Percentiles rank a stretch among this genome's conserved stretches.
Conservation (phyloP, 257 asterid genomes). For the Petrea volubilis region DNA sequence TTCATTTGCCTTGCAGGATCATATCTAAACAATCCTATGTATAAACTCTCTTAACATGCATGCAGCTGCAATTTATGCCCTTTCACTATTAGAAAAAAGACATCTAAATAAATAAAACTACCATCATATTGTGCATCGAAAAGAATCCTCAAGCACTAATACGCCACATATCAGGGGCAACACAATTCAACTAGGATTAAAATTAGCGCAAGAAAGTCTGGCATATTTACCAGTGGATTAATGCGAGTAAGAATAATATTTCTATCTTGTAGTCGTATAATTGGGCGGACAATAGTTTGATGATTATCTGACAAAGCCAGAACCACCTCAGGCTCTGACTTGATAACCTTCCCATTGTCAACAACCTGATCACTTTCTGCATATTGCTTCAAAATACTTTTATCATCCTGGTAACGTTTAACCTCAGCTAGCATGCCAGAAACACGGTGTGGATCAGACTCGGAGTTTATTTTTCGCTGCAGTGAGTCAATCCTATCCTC, state of each 20-base stretch:
- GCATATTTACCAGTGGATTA: conserved; percentile 54
- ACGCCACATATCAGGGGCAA: neutral
- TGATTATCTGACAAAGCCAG: conserved; percentile 68
- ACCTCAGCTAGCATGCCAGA: conserved; percentile 66
- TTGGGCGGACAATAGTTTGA: conserved; percentile 67
- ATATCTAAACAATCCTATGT: too few species aligned
- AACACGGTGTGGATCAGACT: conserved; percentile 65
- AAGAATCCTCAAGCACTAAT: neutral
- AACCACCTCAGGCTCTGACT: conserved; percentile 67
- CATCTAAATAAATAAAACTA: neutral
- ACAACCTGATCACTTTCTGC: conserved; percentile 71
- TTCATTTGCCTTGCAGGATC: too few species aligned
- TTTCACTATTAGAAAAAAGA: conserved; percentile 21
- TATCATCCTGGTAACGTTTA: conserved; percentile 76
- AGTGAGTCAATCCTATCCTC: conserved; percentile 72
- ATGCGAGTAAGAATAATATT: conserved; percentile 75
- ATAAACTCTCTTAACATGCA: neutral
- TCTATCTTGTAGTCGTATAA: conserved; percentile 65
- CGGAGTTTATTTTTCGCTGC: conserved; percentile 61
- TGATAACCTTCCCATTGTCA: conserved; percentile 64
- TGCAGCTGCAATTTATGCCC: neutral
- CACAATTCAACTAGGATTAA: neutral
- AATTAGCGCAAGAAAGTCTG: neutral
- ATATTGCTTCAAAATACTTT: conserved; percentile 67
- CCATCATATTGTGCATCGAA: neutral